Evolutionary conservation across 2,329 filamentous ascomycete species (phyloP).

Genomic region (Microthyrium microscopicum): DNA sequence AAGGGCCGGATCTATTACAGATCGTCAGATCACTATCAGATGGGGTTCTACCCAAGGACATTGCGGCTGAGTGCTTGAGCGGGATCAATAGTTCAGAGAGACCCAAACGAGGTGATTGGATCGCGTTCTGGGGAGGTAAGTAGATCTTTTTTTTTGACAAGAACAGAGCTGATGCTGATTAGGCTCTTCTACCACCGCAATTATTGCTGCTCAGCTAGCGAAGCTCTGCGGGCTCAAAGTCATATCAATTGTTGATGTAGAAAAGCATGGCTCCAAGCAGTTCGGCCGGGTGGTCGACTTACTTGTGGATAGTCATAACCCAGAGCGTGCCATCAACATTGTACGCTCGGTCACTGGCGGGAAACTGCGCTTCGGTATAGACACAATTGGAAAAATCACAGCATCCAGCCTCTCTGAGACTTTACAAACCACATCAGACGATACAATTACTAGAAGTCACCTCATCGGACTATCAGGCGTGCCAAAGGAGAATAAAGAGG

Average conservation of each 20-base stretch:
- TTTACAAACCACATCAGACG: constrained; percentile 32
- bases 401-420: too few relatives aligned
- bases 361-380: constrained; percentile 48
- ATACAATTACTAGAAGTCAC: constrained; percentile 28
- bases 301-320: constrained; percentile 51
- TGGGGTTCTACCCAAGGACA: constrained; percentile 40
- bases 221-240: constrained; percentile 48
- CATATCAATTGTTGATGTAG: constrained; percentile 48
- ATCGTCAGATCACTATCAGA: constrained; percentile 32
- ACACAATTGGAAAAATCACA: constrained; percentile 49
- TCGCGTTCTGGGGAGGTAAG: constrained; percentile 53
- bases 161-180: constrained; percentile 10
- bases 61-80: constrained; percentile 44
- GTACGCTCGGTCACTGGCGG: constrained; percentile 41
- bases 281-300: constrained; percentile 39
- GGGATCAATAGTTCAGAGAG: constrained; percentile 36
- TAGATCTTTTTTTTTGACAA: constrained; percentile 15
- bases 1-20: constrained; percentile 42
- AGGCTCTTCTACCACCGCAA: constrained; percentile 49
- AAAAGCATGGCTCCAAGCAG: constrained; percentile 45
- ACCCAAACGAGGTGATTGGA: constrained; percentile 46
- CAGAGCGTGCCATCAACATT: constrained; percentile 46
- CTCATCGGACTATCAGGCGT: constrained; percentile 51
- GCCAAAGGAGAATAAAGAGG: constrained; percentile 37
- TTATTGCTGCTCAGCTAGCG: constrained; percentile 50